Conservation (phyloP, 768 basidiomycete genomes). For the Rhodotorula diobovata region DNA sequence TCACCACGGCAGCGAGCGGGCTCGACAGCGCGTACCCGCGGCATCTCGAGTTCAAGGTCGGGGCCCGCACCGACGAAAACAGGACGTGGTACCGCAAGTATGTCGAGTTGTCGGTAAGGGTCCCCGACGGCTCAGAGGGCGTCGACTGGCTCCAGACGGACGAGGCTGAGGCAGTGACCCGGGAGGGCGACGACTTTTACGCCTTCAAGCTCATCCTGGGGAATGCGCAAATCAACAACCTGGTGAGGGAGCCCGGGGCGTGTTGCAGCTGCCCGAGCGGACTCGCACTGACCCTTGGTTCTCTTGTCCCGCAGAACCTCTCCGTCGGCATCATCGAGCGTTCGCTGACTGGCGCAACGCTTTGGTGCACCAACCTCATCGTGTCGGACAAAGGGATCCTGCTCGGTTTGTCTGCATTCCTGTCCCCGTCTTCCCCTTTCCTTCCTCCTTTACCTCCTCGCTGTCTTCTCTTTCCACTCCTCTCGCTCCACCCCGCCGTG, state of each 20-base stretch:
- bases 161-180: neutral
- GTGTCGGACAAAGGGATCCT: neutral
- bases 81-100: neutral
- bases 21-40: neutral
- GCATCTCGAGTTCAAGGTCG: neutral
- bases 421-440: neutral
- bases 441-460: no score
- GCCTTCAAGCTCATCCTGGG: neutral
- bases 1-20: neutral
- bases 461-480: no score
- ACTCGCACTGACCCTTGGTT: neutral
- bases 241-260: no score
- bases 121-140: neutral
- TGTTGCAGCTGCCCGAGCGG: neutral
- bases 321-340: conserved; percentile 17
- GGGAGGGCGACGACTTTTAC: neutral
- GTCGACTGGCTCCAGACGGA: neutral
- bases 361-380: conserved; percentile 12
- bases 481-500: no score
- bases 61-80: neutral
- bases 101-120: neutral
- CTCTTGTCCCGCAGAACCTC: neutral
- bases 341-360: conserved; percentile 1
- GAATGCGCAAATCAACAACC: neutral
- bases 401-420: no score